Conservation (phyloP, 2,329 filamentous ascomycete species). For the Trichophyton equinum region DNA sequence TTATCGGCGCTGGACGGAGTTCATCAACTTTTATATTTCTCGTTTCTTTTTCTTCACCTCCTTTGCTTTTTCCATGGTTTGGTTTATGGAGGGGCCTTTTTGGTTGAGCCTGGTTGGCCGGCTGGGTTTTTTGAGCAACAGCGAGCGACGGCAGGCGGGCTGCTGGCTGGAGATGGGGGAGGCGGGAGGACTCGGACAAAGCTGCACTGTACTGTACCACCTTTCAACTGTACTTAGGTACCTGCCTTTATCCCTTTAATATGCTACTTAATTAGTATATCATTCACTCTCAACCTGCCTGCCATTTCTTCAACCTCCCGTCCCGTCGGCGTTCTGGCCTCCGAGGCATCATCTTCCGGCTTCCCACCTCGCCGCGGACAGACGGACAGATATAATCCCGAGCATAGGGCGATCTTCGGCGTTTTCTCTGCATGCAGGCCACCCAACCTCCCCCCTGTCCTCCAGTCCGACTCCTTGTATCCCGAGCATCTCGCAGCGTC, state of each 20-base stretch:
- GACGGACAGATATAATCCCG: too few relatives aligned
- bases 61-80: conserved; percentile 2
- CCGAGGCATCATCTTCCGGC: neutral
- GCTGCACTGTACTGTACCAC: neutral
- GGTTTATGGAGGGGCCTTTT: neutral
- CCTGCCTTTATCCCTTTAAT: neutral
- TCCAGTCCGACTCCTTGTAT: too few relatives aligned
- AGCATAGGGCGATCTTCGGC: too few relatives aligned
- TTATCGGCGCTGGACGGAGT: conserved; percentile 3
- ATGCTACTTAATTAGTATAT: conserved; percentile 3
- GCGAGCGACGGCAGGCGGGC: neutral
- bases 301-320: neutral
- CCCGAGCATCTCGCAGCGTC: too few relatives aligned
- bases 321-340: neutral
- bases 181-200: neutral
- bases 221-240: conserved; percentile 2
- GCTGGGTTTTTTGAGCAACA: neutral
- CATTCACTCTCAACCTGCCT: neutral
- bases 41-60: neutral
- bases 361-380: too few relatives aligned
- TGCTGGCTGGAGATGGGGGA: neutral
- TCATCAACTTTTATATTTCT: neutral
- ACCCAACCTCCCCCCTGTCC: too few relatives aligned
- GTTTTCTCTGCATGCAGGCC: too few relatives aligned
- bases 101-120: neutral